Base-by-base conservation (phyloP, 345 rosid species). In the Ceriops zippeliana region DNA sequence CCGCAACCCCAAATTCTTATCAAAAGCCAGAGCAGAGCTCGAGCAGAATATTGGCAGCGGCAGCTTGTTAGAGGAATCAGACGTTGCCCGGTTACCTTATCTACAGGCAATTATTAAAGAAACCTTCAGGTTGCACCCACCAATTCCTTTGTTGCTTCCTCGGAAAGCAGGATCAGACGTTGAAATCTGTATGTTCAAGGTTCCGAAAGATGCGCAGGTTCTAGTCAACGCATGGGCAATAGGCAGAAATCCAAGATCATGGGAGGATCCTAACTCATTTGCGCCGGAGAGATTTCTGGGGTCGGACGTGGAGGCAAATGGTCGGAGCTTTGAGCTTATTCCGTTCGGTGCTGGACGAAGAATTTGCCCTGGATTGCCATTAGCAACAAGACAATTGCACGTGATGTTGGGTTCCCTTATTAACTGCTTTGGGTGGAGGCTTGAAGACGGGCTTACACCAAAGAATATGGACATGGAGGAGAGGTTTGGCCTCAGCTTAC, bases 141-240 rank as follows among this genome's bases (percentile, higher is more conserved):
- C 26, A 24, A 0, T 24, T 24, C 26, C 26, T 24, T 24, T 24
- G 26, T 24, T 85, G 7, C 64, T 80, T 7, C 86, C 89, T 5
- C 76, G 81, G 17, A 75, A 72, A 77, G 80, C 87, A 6, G 72
- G 72, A 47, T 32, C 27, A 2, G 73, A 82, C 0, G 80, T 71
- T 1, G 61, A 80, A 27, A 53, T 84, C 2, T 38, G 62, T 13
- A 79, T 82, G 11, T 81, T 70, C 27, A 80, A 54, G 2, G 37
- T 84, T 26, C 84, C 88, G 1, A 58, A 80, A 63, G 86, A 24
- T 6, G 79, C 87, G 16, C 84, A 80, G 47, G 63, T 86, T 6
- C 30, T 84, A 0, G 86, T 86, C 4, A 87, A 85, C 27, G 82
- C 38, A 1, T 83, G 86, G 89, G 83, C 86, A 3, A 83, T 85